phyloP scores from a whole-genome alignment of 352 stramenopile genomes.

The Aphanomyces cochlioides region DNA sequence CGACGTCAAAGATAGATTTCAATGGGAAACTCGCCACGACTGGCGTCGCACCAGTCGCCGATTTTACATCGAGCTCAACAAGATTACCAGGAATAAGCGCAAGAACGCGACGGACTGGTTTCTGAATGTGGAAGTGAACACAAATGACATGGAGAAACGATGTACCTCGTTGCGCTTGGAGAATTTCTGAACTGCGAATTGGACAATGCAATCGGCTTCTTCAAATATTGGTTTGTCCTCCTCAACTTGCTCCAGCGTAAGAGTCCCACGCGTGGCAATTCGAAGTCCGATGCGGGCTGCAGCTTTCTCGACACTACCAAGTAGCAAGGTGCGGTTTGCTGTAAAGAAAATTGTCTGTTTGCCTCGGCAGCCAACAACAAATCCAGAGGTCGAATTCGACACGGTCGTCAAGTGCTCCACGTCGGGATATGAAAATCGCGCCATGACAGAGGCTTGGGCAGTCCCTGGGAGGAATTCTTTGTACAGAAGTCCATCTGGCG shows the following conservation, averaged over 20 bases:
- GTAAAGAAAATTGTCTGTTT: constrained; percentile 71
- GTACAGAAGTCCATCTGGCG: constrained; percentile 54
- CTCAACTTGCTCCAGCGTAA: constrained; percentile 46
- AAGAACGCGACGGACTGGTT: constrained; percentile 47
- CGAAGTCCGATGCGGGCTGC: constrained; percentile 48
- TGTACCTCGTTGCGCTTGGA: constrained; percentile 23
- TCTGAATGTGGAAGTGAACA: constrained; percentile 49
- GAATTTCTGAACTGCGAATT: constrained; percentile 64
- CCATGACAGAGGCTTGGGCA: constrained; percentile 35
- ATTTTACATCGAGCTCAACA: constrained; percentile 54
- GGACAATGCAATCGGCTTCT: constrained; percentile 55
- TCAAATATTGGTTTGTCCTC: constrained; percentile 53
- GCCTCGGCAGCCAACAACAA: constrained; percentile 63
- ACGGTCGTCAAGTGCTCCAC: constrained; percentile 69
- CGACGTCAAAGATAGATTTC: constrained; percentile 62
- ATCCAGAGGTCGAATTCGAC: constrained; percentile 51
- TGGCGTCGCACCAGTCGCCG: constrained; percentile 23
- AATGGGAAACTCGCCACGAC: constrained; percentile 65
- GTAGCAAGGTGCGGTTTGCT: constrained; percentile 49
- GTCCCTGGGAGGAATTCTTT: constrained; percentile 1
- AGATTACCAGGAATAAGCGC: constrained; percentile 68
- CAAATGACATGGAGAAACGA: background rate
- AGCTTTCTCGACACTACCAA: constrained; percentile 51
- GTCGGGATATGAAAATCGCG: constrained; percentile 76
- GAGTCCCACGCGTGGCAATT: constrained; percentile 39